Evolutionary conservation across 768 basidiomycete species (phyloP).

Genomic region (Candolleomyces aberdarensis): DNA sequence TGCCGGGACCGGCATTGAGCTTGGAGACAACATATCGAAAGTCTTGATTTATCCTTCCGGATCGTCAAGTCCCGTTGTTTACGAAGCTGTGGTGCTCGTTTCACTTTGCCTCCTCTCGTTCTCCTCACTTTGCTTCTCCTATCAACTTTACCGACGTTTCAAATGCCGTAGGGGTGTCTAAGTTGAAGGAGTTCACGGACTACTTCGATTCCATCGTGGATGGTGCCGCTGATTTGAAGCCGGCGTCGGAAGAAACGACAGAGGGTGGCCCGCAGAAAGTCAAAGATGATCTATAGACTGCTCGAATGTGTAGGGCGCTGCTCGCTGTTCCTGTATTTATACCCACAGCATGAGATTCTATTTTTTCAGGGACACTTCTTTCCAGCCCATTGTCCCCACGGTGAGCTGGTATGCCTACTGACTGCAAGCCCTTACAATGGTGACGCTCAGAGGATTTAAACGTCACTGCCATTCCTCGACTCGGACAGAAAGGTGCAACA

Average conservation of each 20-base stretch:
- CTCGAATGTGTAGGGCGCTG: neutral
- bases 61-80: slow-evolving; percentile 53
- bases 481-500: no score
- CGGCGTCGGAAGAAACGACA: neutral
- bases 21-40: slow-evolving; percentile 54
- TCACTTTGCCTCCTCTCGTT: neutral
- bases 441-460: no score
- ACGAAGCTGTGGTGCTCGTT: slow-evolving; percentile 50
- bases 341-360: no score
- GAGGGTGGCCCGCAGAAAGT: slow-evolving; percentile 4
- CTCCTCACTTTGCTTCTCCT: slow-evolving; percentile 17
- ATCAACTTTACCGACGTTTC: no score
- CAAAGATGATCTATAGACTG: slow-evolving; percentile 11
- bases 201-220: slow-evolving; percentile 72
- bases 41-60: slow-evolving; percentile 70
- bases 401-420: no score
- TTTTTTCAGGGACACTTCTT: no score
- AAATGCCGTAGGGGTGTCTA: slow-evolving; percentile 40
- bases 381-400: no score
- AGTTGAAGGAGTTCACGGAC: slow-evolving; percentile 70
- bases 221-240: slow-evolving; percentile 55
- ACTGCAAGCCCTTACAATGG: no score
- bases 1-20: slow-evolving; percentile 54
- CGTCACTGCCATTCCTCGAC: no score
- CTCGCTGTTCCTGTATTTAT: neutral